Percentiles rank a stretch among this genome's conserved stretches.
Evolutionary conservation across 1,139 yeast species (phyloP).

Genomic region (Yamadazyma sp.): DNA sequence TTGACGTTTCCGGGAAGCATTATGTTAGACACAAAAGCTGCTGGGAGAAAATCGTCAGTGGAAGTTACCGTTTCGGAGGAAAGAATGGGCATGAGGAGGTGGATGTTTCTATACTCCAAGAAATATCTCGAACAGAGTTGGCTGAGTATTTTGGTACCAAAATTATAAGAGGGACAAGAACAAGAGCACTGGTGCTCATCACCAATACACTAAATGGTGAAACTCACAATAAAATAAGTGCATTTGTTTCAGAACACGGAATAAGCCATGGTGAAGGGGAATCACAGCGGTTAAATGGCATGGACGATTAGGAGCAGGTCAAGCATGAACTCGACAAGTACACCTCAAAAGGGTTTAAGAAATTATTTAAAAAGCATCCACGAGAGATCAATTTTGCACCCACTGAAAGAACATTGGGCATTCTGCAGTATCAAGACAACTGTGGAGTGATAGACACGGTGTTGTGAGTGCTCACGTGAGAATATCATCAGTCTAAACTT

Average conservation of each 20-base stretch:
- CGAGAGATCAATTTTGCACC: no score
- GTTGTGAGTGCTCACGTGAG: no score
- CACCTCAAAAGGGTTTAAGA: background rate
- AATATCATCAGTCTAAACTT: no score
- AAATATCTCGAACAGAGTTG: constrained; percentile 28
- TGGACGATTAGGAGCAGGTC: no score
- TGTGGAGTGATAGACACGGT: background rate
- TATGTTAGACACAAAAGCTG: constrained; percentile 41
- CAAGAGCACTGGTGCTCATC: constrained; percentile 25
- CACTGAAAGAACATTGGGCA: background rate
- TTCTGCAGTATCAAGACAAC: background rate
- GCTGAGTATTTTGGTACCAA: constrained; percentile 25
- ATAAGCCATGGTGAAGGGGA: no score
- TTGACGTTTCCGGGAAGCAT: constrained; percentile 20
- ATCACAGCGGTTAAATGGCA: no score
- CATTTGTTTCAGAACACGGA: no score
- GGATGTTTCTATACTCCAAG: constrained; percentile 24
- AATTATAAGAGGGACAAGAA: constrained; percentile 14
- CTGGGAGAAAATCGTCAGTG: constrained; percentile 50
- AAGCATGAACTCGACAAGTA: background rate
- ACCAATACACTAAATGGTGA: constrained; percentile 5
- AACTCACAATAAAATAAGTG: background rate
- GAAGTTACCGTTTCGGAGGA: constrained; percentile 37
- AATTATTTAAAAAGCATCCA: background rate
- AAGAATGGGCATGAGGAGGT: constrained; percentile 33